Conservation (phyloP, 2,329 filamentous ascomycete genomes). For the Cercospora sp. region DNA sequence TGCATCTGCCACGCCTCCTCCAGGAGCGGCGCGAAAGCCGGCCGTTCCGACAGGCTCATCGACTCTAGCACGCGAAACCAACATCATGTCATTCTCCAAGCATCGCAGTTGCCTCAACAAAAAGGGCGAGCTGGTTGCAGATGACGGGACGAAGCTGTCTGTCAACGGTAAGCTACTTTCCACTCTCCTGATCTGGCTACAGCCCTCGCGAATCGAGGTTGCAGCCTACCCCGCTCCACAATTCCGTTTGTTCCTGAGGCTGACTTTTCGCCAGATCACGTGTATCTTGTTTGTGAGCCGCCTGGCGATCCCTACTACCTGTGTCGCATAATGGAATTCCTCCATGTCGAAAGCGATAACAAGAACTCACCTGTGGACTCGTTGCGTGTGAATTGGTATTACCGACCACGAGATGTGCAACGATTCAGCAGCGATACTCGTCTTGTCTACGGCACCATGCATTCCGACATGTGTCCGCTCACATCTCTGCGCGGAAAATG, state of each 20-base stretch:
- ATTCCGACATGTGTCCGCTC: constrained; percentile 92
- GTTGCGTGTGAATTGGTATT: constrained; percentile 96
- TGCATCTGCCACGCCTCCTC: constrained; percentile 29
- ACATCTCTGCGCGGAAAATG: constrained; percentile 93
- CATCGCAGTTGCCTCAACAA: constrained; percentile 65
- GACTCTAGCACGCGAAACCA: constrained; percentile 63
- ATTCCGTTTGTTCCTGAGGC: constrained; percentile 31
- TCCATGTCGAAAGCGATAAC: constrained; percentile 74
- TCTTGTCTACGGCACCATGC: constrained; percentile 94
- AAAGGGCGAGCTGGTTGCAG: constrained; percentile 77
- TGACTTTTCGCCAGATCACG: constrained; percentile 64
- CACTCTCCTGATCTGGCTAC: constrained; percentile 19
- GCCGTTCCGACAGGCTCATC: constrained; percentile 44
- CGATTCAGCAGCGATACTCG: constrained; percentile 89
- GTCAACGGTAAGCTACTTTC: constrained; percentile 72
- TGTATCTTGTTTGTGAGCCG: constrained; percentile 95
- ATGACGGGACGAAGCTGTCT: constrained; percentile 81
- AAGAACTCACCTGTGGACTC: constrained; percentile 74
- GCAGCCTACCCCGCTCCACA: constrained; percentile 31
- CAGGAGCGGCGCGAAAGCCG: constrained; percentile 32
- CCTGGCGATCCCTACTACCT: constrained; percentile 98
- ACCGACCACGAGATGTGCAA: constrained; percentile 92
- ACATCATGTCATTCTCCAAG: constrained; percentile 85
- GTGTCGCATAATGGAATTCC: constrained; percentile 96
- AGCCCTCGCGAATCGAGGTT: constrained; percentile 25